Evolutionary conservation across 208 protist genomes (phyloP).

Genomic region (Porcisia deanei): DNA sequence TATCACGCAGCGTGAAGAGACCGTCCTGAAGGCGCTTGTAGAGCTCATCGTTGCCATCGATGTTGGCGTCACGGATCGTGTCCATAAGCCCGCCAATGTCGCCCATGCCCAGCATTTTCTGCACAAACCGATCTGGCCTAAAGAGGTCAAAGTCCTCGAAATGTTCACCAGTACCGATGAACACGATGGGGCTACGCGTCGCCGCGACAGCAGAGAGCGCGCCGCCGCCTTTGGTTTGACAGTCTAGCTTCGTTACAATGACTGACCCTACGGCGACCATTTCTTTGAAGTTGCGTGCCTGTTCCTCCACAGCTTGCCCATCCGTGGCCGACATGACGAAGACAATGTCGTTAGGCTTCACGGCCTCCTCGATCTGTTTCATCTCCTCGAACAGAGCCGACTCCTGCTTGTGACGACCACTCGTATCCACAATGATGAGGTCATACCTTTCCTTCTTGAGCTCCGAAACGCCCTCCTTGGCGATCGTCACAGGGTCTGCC

Average conservation of each 20-base stretch:
- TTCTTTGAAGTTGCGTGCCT: constrained; percentile 92
- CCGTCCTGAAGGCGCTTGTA: constrained; percentile 92
- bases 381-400: constrained; percentile 99
- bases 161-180: constrained; percentile 98
- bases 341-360: constrained; percentile 96
- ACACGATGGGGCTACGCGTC: constrained; percentile 98
- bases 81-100: constrained; percentile 94
- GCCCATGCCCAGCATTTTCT: constrained; percentile 95
- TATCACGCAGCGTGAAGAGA: constrained; percentile 95
- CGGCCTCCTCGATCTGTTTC: constrained; percentile 90
- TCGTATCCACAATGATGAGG: constrained; percentile 99
- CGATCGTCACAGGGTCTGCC: constrained; percentile 97
- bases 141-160: constrained; percentile 97
- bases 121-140: constrained; percentile 87
- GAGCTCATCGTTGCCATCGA: constrained; percentile 83
- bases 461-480: constrained; percentile 95
- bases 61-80: constrained; percentile 91
- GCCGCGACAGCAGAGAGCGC: constrained; percentile 97
- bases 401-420: constrained; percentile 99
- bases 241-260: constrained; percentile 99
- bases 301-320: constrained; percentile 97
- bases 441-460: constrained; percentile 97
- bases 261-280: constrained; percentile 96
- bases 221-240: constrained; percentile 99
- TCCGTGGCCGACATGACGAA: constrained; percentile 99